Conservation (phyloP, 257 asterid species). For the Fraxinus excelsior region DNA sequence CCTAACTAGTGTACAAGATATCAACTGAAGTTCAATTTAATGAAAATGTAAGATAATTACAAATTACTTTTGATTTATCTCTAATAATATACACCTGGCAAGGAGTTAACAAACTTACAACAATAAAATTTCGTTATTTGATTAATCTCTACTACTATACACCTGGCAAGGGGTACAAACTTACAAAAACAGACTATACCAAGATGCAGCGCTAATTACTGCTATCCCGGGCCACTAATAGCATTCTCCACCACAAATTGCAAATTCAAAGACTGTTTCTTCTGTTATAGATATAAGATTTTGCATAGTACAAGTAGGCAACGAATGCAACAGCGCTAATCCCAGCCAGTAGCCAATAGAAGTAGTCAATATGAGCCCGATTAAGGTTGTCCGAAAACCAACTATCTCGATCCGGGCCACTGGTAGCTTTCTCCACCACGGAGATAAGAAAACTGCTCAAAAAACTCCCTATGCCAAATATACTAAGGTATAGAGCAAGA, state of each 20-base stretch:
- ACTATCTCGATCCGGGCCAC: constrained; percentile 19
- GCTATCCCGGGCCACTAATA: not conserved
- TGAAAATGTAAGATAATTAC: too few species aligned
- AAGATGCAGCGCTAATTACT: not conserved
- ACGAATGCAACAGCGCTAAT: not conserved
- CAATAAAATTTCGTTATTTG: too few species aligned
- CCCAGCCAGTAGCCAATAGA: constrained; percentile 4
- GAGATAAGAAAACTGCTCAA: not conserved
- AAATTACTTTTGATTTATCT: too few species aligned
- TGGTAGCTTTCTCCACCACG: constrained; percentile 17
- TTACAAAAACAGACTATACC: not conserved
- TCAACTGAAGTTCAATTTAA: too few species aligned
- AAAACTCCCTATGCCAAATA: not conserved
- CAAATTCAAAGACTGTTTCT: not conserved
- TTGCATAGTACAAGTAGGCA: not conserved
- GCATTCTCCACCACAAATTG: too few species aligned
- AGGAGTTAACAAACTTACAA: not conserved
- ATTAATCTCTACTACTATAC: too few species aligned
- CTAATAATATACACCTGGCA: not conserved
- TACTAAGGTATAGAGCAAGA: not conserved
- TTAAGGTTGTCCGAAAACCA: constrained; percentile 32
- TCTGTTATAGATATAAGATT: not conserved
- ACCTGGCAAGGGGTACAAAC: not conserved
- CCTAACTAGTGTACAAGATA: too few species aligned
- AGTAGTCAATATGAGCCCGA: constrained; percentile 6